Evolutionary conservation across 495 filamentous ascomycete genomes (phyloP).

Genomic region (Paragyromitra xinjiangensis): DNA sequence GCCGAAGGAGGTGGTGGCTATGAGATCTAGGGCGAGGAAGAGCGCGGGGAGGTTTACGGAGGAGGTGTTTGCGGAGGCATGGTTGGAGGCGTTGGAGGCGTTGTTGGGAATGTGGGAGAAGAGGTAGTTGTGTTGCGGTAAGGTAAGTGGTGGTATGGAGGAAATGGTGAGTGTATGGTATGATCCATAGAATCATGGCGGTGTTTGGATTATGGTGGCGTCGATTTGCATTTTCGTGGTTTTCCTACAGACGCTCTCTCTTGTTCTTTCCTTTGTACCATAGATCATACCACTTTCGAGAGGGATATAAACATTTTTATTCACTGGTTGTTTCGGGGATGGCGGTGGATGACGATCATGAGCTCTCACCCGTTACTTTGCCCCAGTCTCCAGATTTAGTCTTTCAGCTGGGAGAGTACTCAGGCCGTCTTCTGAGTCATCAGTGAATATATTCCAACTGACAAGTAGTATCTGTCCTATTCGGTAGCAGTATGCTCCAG

Average conservation of each 20-base stretch:
- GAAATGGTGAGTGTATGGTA: not conserved
- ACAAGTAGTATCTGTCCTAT: too few relatives aligned
- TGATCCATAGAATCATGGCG: constrained; percentile 1
- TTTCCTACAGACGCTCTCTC: not conserved
- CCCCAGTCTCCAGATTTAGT: not conserved
- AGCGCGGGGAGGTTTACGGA: constrained; percentile 87
- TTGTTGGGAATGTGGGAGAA: constrained; percentile 19
- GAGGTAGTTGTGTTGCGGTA: not conserved
- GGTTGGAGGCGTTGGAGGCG: constrained; percentile 64
- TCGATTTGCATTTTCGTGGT: not conserved
- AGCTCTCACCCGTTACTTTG: not conserved
- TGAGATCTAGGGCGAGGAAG: constrained; percentile 75
- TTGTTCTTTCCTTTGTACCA: not conserved
- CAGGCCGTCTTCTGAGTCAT: too few relatives aligned
- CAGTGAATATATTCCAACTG: too few relatives aligned
- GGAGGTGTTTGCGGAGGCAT: constrained; percentile 78
- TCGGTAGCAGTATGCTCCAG: too few relatives aligned
- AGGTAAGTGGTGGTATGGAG: not conserved
- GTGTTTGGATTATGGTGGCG: constrained; percentile 12
- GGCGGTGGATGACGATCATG: not conserved
- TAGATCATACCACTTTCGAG: not conserved
- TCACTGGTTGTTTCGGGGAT: not conserved
- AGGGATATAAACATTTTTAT: not conserved
- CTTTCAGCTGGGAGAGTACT: too few relatives aligned
- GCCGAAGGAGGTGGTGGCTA: constrained; percentile 71